A percentile compares a stretch with the other conserved stretches of the same genome.
Evolutionary conservation across 2,329 filamentous ascomycete species (phyloP).

Genomic region (Penicillium verrucosum): DNA sequence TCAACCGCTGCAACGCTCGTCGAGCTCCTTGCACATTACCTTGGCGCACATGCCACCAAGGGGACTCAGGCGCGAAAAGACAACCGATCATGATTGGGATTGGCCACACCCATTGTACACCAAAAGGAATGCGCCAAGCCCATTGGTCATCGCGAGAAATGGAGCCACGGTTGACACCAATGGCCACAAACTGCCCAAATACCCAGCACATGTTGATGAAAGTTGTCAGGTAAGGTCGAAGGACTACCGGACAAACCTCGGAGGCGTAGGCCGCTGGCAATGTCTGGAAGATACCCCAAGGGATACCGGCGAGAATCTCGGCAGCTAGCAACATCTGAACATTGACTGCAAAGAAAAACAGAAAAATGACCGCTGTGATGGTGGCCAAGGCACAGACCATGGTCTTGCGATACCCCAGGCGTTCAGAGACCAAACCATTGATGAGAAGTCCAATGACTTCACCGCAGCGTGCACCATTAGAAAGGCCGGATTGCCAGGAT

Average conservation of each 20-base stretch:
- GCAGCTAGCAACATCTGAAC: constrained; percentile 44
- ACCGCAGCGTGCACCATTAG: constrained; percentile 21
- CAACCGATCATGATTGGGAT: constrained; percentile 45
- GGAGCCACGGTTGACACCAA: constrained; percentile 46
- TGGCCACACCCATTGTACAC: constrained; percentile 50
- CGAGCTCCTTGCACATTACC: constrained; percentile 43
- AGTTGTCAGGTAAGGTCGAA: constrained; percentile 40
- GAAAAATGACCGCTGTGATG: constrained; percentile 44
- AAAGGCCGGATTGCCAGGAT: constrained; percentile 33
- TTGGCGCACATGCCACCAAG: constrained; percentile 49
- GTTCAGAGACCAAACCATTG: constrained; percentile 29
- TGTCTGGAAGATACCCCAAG: constrained; percentile 49
- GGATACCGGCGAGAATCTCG: constrained; percentile 48
- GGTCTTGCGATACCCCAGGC: constrained; percentile 29
- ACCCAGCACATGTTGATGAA: constrained; percentile 44
- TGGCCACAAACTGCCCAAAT: constrained; percentile 47
- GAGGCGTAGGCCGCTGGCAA: constrained; percentile 42
- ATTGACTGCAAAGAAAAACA: constrained; percentile 48
- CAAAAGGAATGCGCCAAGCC: constrained; percentile 50
- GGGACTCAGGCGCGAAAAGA: constrained; percentile 45
- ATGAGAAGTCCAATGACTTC: constrained; percentile 30
- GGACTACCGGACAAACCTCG: constrained; percentile 40
- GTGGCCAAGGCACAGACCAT: constrained; percentile 37
- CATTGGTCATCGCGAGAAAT: constrained; percentile 43
- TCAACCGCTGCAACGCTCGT: constrained; percentile 40